These are phyloP conservation scores for Clarireedia monteithiana DNA, from an alignment of 2,329 filamentous ascomycete genomes.

Conservation along the genomic window DNA sequence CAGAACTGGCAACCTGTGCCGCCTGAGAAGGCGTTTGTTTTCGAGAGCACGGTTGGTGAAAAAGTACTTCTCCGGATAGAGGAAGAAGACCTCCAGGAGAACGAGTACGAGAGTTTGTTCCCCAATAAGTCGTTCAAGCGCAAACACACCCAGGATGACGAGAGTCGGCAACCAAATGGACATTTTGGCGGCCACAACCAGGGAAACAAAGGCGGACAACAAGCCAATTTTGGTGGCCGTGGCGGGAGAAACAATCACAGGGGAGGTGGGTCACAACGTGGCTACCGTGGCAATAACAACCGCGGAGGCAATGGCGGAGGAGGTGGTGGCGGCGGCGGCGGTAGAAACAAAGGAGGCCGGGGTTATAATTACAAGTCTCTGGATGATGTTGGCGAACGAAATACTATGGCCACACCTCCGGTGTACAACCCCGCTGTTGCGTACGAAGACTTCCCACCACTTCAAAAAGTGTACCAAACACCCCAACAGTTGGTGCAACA, in stretches of 20 bases:
- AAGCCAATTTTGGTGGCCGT: conserved; percentile 25
- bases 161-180: conserved; percentile 26
- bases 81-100: conserved; percentile 54
- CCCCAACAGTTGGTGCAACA: conserved; percentile 28
- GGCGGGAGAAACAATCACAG: conserved; percentile 30
- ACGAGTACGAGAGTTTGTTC: conserved; percentile 55
- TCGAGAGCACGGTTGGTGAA: conserved; percentile 80
- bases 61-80: conserved; percentile 80
- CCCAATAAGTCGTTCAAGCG: conserved; percentile 53
- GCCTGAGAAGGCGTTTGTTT: conserved; percentile 61
- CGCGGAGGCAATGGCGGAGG: conserved; percentile 21
- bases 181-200: conserved; percentile 26
- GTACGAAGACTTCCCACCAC: conserved; percentile 30
- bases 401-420: conserved; percentile 31
- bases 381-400: conserved; percentile 51
- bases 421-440: conserved; percentile 26
- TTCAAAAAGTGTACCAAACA: conserved; percentile 29
- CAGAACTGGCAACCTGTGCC: conserved; percentile 74
- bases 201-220: conserved; percentile 26
- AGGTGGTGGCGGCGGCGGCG: conserved; percentile 31
- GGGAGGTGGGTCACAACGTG: conserved; percentile 36
- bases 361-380: conserved; percentile 55
- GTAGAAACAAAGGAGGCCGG: conserved; percentile 36
- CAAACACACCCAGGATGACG: conserved; percentile 53
- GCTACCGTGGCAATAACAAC: conserved; percentile 27